Base-by-base conservation (phyloP, 495 filamentous ascomycete species). In the Penicillium canariense region DNA sequence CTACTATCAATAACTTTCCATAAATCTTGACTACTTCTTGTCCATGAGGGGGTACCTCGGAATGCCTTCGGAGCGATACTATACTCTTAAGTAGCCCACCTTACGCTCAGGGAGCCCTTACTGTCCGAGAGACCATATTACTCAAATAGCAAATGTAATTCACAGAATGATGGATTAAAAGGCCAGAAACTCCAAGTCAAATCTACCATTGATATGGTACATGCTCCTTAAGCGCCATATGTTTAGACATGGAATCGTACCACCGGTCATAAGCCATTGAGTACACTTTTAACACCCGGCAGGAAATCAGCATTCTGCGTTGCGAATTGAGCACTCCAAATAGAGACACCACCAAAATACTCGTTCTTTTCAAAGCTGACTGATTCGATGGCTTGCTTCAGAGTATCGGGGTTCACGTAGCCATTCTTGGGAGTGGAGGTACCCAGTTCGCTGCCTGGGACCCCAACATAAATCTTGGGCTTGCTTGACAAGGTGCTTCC, bases 401-500 rank as follows among this genome's bases (percentile, higher is more conserved):
- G 39, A 1, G 34, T 28, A 35, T 23, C 8, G 6, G 36, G 28
- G 20, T 23, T 30, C 9, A 53, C 50, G 46, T 53, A 53, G 18
- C 50, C 50, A 18, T 32, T 53, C 14, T 46, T 45, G 12, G 50
- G 18, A 2, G 9, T 26, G 6, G 27, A 17, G 10, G 39, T 53
- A 1, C 50, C 39, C 17, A 12, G 20, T 14, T 22, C 28, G 14
- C 40, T 44, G 3, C 50, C 50, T 3, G 50, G 50, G 14, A 46
- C 40, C 3, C 50, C 50, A 18, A 46, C 50, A 23, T 31, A 53
- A 28, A 53, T 53, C 40, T 53, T 53, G 4, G 40, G 50, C 45
- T 48, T 48, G 11, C n/a, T 22, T 5, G 45, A 34, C 30, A 18
- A 32, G 11, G 5, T 15, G 12, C 30, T 28, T 15, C 45, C 45